Base-by-base conservation (phyloP, 495 filamentous ascomycete species). In the Neurospora sp. region DNA sequence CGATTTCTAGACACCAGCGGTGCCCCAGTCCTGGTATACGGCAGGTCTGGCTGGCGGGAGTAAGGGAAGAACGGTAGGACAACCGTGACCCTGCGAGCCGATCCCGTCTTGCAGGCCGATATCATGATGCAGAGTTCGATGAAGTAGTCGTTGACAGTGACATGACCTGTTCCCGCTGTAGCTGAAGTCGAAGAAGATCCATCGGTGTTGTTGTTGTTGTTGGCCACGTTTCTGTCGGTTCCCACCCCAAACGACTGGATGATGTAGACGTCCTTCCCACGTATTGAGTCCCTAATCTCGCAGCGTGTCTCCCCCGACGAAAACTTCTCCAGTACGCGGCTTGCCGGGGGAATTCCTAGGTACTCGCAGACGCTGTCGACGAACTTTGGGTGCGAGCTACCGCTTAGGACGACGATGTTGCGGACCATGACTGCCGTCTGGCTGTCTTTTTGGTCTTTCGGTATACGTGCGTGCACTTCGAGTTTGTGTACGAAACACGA, bases 201-300 rank as follows among this genome's bases (percentile, higher is more conserved):
- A 65, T 65, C 14, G 27, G 4, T 59, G n/a, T 27, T 53, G 45
- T 53, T 48, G 44, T 42, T 42, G 14, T 9, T 17, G 53, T 65
- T 22, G 37, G 14, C 61, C 27, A 20, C 35, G 22, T 65, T 45
- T 39, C 38, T 41, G 31, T 17, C 39, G 6, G 20, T 20, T 3
- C 73, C 73, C 2, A 72, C 71, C 12, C 78, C 78, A 53, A 83
- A 83, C 40, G 91, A 93, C 81, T 98, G 94, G 75, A 98, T 92
- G 80, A 98, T 96, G 82, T 96, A 97, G 78, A 99, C 95, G 86
- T 98, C 96, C 81, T 99, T 99, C 72, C 91, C 96, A 76, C 96
- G 92, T 48, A 99, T 94, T 31, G 93, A 96, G 83, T 98, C 96
- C 78, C 92, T 85, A 76, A 99, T 96, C 82, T 98, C 96, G 72